Base-by-base conservation (phyloP, 345 rosid genomes). In the Dipteronia dyeriana region DNA sequence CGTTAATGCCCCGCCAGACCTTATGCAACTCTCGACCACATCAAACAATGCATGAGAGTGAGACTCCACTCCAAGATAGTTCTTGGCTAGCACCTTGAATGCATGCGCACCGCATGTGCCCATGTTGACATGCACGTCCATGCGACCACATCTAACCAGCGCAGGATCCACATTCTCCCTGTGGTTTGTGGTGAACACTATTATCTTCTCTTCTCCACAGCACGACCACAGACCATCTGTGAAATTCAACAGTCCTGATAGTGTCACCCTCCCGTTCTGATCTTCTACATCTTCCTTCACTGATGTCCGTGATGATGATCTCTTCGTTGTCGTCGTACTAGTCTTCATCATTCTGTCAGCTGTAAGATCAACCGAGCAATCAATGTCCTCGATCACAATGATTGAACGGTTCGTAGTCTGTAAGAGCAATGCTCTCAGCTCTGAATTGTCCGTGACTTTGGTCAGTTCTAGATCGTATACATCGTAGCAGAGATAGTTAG, bases 381-480 rank as follows among this genome's bases (percentile, higher is more conserved):
- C 91, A 12, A 88, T 86, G 67, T 88, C 89, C 66, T 88, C 91
- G 69, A 88, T 81, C 29, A 86, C 83, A 17, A 86, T 79, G 69
- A 88, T 82, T 14, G 91, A 86, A 10, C 84, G 76, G 74, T 71
- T 76, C 26, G 83, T 88, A 8, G 89, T 86, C 19, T 82, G 88
- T 17, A 88, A 59, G 20, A 88, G 78, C 20, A 88, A 64, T 38
- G 85, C 82, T 78, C 83, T 86, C 17, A 88, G 82, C 83, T 85
- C 89, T 1, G 89, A 86, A 68, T 86, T 88, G 77, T 88, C 88
- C 0, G 78, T 65, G 25, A 86, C 88, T 74, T 78, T 84, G 0
- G 89, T 86, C 41, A 88, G 88, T 73, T 88, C 89, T n/a, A 88
- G 72, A 20, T 86, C 89, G 25, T 88, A 88, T 25, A 88, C 88